Evolutionary conservation across 1,139 yeast species (phyloP).

Genomic region (Yamadazyma songkhlaensis): DNA sequence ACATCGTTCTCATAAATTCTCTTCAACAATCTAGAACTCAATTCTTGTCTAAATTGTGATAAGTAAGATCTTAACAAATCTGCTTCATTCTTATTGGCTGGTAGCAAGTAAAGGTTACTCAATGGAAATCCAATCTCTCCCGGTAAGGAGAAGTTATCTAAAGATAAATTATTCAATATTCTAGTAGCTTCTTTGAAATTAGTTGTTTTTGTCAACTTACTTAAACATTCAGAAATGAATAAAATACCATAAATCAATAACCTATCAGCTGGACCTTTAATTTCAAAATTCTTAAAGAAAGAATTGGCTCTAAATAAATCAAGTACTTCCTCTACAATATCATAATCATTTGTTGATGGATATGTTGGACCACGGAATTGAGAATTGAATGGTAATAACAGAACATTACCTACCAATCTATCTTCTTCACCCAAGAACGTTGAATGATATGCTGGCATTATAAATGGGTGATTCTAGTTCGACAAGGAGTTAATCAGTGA

Average conservation of each 20-base stretch:
- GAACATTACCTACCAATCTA: constrained; percentile 61
- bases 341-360: constrained; percentile 80
- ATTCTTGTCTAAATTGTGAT: constrained; percentile 92
- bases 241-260: constrained; percentile 94
- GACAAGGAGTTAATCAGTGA: no score
- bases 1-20: constrained; percentile 62
- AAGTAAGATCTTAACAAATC: constrained; percentile 78
- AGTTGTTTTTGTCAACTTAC: constrained; percentile 49
- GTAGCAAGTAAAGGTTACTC: constrained; percentile 77
- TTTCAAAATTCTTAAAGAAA: constrained; percentile 94
- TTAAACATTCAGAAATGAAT: constrained; percentile 80
- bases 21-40: constrained; percentile 74
- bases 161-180: constrained; percentile 73
- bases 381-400: constrained; percentile 78
- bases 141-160: constrained; percentile 87
- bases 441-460: constrained; percentile 86
- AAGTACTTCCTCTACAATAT: constrained; percentile 84
- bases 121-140: constrained; percentile 95
- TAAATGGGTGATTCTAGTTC: no score
- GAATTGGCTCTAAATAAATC: constrained; percentile 95
- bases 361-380: constrained; percentile 89
- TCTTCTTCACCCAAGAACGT: constrained; percentile 69
- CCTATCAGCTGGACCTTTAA: constrained; percentile 93
- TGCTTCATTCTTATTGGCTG: constrained; percentile 69
- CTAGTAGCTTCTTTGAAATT: constrained; percentile 66